Evolutionary conservation across 1,284 basidiomycete species (phyloP).

Genomic region (Trichosporon asahii): DNA sequence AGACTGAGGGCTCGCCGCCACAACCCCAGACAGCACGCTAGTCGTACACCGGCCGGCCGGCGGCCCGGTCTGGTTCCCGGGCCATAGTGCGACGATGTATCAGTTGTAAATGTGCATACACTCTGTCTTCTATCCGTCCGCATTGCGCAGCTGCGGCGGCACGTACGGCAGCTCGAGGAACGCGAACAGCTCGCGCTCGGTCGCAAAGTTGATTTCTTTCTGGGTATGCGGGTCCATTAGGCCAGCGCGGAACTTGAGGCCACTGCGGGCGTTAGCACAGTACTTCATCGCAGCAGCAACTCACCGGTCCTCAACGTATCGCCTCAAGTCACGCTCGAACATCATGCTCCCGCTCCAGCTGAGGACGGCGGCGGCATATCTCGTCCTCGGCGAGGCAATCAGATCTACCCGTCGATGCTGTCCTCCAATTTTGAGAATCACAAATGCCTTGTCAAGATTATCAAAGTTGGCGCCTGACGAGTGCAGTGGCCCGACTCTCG

Average conservation of each 20-base stretch:
- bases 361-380: conserved; percentile 48
- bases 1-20: not conserved
- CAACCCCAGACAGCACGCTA: not conserved
- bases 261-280: conserved; percentile 27
- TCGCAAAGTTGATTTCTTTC: conserved; percentile 43
- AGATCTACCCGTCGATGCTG: conserved; percentile 49
- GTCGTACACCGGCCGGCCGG: not conserved
- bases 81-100: not conserved
- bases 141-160: conserved; percentile 48
- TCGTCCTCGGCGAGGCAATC: conserved; percentile 42
- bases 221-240: conserved; percentile 37
- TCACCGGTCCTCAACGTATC: conserved; percentile 40
- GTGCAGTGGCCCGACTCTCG: conserved; percentile 30
- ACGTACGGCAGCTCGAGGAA: conserved; percentile 45
- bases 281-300: not conserved
- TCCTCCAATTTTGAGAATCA: conserved; percentile 32
- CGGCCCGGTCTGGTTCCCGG: not conserved
- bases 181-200: conserved; percentile 47
- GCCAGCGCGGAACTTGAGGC: conserved; percentile 48
- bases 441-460: conserved; percentile 51
- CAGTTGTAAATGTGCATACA: conserved; percentile 1
- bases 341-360: conserved; percentile 53
- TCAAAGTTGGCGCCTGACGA: conserved; percentile 47
- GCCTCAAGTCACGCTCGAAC: conserved; percentile 51
- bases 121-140: conserved; percentile 35